These are phyloP conservation scores for Pharus latifolius DNA, from an alignment of 176 grass and related monocot species.

Conservation along the genomic window DNA sequence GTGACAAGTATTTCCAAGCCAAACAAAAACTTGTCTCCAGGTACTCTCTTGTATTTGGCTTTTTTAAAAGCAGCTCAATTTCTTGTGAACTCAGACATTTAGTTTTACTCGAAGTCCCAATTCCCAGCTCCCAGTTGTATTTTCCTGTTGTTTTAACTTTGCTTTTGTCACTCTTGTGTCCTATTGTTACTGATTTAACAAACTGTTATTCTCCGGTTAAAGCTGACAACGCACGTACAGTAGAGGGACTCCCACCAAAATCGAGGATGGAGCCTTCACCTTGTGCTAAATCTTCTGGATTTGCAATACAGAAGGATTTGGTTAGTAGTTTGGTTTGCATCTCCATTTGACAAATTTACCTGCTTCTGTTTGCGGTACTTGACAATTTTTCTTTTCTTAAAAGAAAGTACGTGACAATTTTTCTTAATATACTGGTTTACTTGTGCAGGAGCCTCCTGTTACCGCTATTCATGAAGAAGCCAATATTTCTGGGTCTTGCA, in stretches of 20 bases:
- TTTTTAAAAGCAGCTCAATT: background rate
- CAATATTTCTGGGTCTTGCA: conserved; percentile 17
- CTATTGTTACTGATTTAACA: background rate
- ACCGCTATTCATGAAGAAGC: conserved; percentile 1
- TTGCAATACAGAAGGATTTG: conserved; percentile 9
- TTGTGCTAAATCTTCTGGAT: conserved; percentile 35
- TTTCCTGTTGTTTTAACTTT: background rate
- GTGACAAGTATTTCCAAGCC: conserved; percentile 19
- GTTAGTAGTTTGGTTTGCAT: conserved; percentile 35
- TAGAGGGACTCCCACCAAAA: conserved; percentile 19
- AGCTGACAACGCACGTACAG: background rate
- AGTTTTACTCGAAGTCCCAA: background rate
- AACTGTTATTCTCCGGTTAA: conserved; percentile 36
- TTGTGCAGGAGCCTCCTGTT: conserved; percentile 28
- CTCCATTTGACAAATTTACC: background rate
- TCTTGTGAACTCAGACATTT: background rate
- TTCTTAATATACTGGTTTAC: background rate
- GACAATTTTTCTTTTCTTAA: background rate
- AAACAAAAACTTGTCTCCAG: conserved; percentile 22
- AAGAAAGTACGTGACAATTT: background rate
- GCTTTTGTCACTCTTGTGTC: background rate
- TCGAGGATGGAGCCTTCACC: conserved; percentile 16
- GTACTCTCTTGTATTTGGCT: conserved; percentile 12
- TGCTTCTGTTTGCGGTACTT: background rate
- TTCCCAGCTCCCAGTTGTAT: background rate